phyloP scores from a whole-genome alignment of 108 stramenopile species.

The Skeletonema tropicum region DNA sequence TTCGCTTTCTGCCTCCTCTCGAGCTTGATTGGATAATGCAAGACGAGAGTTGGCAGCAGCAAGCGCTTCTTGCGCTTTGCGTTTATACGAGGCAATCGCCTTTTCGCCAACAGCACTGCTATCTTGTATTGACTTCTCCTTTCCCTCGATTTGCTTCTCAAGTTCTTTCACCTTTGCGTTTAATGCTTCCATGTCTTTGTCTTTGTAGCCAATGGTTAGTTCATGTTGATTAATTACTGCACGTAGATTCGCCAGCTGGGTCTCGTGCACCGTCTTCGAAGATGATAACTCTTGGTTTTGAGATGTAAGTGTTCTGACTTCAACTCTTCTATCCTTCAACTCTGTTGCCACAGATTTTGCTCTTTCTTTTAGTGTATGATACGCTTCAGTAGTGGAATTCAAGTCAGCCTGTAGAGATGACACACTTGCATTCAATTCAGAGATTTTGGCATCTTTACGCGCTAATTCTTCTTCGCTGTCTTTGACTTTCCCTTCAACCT shows the following conservation, averaged over 20 bases:
- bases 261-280: slow-evolving; percentile 50
- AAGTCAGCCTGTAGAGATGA: slow-evolving; percentile 59
- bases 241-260: slow-evolving; percentile 56
- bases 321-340: slow-evolving; percentile 80
- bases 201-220: slow-evolving; percentile 57
- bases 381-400: slow-evolving; percentile 56
- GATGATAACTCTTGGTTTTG: slow-evolving; percentile 57
- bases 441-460: slow-evolving; percentile 41
- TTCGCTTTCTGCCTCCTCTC: slow-evolving; percentile 87
- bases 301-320: slow-evolving; percentile 65
- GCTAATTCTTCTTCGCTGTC: slow-evolving; percentile 34
- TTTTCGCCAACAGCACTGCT: slow-evolving; percentile 65
- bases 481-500: slow-evolving; percentile 47
- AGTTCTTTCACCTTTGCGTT: slow-evolving; percentile 58
- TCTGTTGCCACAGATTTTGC: slow-evolving; percentile 81
- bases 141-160: slow-evolving; percentile 34
- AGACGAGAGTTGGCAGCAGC: slow-evolving; percentile 75
- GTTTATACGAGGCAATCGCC: slow-evolving; percentile 80
- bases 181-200: slow-evolving; percentile 52
- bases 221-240: slow-evolving; percentile 59
- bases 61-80: slow-evolving; percentile 83
- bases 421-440: slow-evolving; percentile 57
- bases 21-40: slow-evolving; percentile 81
- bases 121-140: slow-evolving; percentile 52
- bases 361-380: slow-evolving; percentile 70